These are phyloP conservation scores for Monilinia aucupariae DNA, from an alignment of 2,329 filamentous ascomycete genomes.

Conservation along the genomic window DNA sequence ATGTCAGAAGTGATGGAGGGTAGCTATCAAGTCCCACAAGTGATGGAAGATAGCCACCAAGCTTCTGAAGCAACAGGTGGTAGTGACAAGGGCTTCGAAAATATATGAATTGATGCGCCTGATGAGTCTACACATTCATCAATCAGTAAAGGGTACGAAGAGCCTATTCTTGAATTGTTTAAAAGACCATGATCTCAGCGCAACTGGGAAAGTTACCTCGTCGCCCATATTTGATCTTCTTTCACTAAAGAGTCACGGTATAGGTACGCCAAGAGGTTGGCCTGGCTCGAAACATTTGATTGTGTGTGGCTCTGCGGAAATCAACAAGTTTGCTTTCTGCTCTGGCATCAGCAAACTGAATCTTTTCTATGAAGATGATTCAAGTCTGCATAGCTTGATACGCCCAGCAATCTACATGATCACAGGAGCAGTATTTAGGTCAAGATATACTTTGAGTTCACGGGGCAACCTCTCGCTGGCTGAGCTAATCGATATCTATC, in stretches of 20 bases:
- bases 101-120: constrained; percentile 1
- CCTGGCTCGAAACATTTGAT: not conserved
- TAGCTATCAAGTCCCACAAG: not conserved
- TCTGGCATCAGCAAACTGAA: not conserved
- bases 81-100: not conserved
- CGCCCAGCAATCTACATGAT: not conserved
- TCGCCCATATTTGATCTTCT: not conserved
- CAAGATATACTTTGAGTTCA: not conserved
- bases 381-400: not conserved
- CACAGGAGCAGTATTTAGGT: not conserved
- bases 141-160: not conserved
- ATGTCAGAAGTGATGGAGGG: not conserved
- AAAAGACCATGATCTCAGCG: constrained; percentile 17
- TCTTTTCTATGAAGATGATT: not conserved
- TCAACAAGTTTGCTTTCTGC: not conserved
- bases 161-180: constrained; percentile 5
- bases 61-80: constrained; percentile 2
- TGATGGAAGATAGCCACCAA: not conserved
- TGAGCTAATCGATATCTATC: not conserved
- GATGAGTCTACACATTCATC: not conserved
- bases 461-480: not conserved
- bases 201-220: constrained; percentile 14
- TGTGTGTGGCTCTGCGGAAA: no score
- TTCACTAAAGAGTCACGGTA: not conserved
- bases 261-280: not conserved